Conservation (phyloP, 2,329 filamentous ascomycete genomes). For the Botrytis tulipae region DNA sequence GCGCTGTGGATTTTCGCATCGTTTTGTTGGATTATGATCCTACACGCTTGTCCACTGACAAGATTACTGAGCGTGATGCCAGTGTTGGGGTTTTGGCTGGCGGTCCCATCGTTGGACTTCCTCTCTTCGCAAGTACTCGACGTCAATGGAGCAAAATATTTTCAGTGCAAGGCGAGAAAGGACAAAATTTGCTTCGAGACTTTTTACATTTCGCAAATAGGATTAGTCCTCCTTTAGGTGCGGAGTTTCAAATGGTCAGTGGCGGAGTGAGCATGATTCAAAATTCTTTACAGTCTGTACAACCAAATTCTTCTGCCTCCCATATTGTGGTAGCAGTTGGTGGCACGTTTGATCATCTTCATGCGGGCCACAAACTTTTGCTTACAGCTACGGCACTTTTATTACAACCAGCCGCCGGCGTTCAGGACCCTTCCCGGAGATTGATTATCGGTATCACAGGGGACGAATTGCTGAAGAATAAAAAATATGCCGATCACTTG, state of each 20-base stretch:
- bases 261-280: conserved; percentile 51
- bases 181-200: conserved; percentile 54
- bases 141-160: conserved; percentile 66
- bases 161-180: conserved; percentile 62
- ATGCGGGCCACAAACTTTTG: conserved; percentile 93
- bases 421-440: conserved; percentile 46
- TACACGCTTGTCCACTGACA: conserved; percentile 43
- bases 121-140: conserved; percentile 52
- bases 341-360: conserved; percentile 94
- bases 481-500: conserved; percentile 79
- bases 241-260: conserved; percentile 51
- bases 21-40: conserved; percentile 65
- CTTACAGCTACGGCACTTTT: conserved; percentile 82
- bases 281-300: conserved; percentile 4
- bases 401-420: conserved; percentile 49
- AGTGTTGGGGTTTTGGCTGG: conserved; percentile 31
- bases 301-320: conserved; percentile 24
- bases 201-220: conserved; percentile 51
- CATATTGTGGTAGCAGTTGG: conserved; percentile 74
- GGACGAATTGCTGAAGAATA: conserved; percentile 80
- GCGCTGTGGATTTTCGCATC: conserved; percentile 73
- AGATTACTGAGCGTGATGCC: conserved; percentile 4
- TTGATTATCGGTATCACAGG: conserved; percentile 86
- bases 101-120: conserved; percentile 45
- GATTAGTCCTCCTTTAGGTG: conserved; percentile 48